phyloP scores from a whole-genome alignment of 805 yeast species.

The Myxozyma lipomycoides region DNA sequence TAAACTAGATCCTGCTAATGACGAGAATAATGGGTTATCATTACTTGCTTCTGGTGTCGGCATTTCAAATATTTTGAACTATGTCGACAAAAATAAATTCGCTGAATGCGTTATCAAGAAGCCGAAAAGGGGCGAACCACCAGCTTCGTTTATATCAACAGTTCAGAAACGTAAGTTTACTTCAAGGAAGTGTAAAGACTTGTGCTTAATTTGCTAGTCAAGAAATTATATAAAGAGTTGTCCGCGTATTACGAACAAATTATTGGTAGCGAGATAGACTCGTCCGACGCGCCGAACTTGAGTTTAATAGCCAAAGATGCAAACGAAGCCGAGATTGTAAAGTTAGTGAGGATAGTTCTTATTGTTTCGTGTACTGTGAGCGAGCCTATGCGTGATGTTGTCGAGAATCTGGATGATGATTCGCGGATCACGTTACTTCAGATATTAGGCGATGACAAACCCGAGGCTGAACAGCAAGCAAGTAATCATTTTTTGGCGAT shows the following conservation, averaged over 20 bases:
- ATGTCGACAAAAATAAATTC: slow-evolving; percentile 8
- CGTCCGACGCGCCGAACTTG: slow-evolving; percentile 17
- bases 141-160: slow-evolving; percentile 16
- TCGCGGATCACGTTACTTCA: background rate
- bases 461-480: background rate
- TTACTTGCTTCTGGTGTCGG: slow-evolving; percentile 13
- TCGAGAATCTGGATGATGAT: slow-evolving; percentile 1
- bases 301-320: slow-evolving; percentile 26
- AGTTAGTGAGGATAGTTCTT: slow-evolving; percentile 9
- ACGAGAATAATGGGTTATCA: background rate
- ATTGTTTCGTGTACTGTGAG: background rate
- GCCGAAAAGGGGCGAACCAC: background rate
- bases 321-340: slow-evolving; percentile 8
- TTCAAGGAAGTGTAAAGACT: slow-evolving; percentile 15
- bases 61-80: slow-evolving; percentile 13
- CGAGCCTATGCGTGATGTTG: background rate
- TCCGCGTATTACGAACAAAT: slow-evolving; percentile 2
- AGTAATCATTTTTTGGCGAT: background rate
- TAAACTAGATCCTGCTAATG: background rate
- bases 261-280: background rate
- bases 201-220: slow-evolving; percentile 5
- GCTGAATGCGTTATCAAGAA: slow-evolving; percentile 4
- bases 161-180: slow-evolving; percentile 15
- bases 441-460: background rate
- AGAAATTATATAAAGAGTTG: slow-evolving; percentile 14